Evolutionary conservation across 73 alveolate species (phyloP).

Genomic region (Stentor coeruleus): DNA sequence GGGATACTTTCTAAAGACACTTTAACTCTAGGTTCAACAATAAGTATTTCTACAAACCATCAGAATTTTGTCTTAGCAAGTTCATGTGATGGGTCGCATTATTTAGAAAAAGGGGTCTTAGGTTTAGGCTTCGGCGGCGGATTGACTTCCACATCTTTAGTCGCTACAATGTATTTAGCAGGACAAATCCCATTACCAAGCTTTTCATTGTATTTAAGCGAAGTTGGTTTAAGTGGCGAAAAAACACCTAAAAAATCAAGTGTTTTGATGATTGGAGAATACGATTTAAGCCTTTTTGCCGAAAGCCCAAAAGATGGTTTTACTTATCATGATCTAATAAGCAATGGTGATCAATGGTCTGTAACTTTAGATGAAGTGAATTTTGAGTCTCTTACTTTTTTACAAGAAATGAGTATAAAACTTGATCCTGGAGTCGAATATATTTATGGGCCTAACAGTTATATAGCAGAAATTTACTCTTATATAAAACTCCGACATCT

Average conservation of each 20-base stretch:
- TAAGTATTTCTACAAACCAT: background rate
- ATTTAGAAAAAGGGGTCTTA: background rate
- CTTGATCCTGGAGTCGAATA: background rate
- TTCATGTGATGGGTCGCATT: background rate
- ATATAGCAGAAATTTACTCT: background rate
- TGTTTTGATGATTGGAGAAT: background rate
- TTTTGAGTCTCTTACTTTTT: background rate
- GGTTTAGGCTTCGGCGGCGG: background rate
- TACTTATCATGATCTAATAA: background rate
- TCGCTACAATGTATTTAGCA: background rate
- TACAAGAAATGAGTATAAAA: background rate
- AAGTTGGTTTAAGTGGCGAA: background rate
- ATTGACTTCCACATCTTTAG: background rate
- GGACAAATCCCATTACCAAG: background rate
- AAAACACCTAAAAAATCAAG: background rate
- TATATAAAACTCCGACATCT: background rate
- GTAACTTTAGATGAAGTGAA: background rate
- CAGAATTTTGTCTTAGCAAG: background rate
- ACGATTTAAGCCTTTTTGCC: background rate
- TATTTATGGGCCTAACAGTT: background rate
- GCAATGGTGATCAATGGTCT: background rate
- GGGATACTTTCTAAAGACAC: background rate
- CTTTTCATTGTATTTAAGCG: constrained; percentile 16
- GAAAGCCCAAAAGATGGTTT: background rate
- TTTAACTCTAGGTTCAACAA: background rate